Evolutionary conservation across 2,329 filamentous ascomycete genomes (phyloP), one percentile per base, ranked within the genome.

Genomic region (Fusarium fujikuroi): DNA sequence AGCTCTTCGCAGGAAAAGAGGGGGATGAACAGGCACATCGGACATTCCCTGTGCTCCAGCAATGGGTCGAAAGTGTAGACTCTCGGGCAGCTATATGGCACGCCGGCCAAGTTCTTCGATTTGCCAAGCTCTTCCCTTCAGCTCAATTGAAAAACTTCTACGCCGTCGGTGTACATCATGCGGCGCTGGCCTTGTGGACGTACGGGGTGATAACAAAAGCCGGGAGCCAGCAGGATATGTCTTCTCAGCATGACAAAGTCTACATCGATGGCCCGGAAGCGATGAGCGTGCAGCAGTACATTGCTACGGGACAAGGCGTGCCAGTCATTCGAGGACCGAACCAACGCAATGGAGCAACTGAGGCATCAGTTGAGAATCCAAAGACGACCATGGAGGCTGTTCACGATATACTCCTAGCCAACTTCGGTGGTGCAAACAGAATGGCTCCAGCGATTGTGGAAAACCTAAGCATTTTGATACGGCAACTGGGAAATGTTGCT

Each of bases 151-250:
- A 89, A 47, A 90, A 92, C 70, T 93, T 93, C 78, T 88, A 90
- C 69, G 91, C 91, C 1, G 88, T 93, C 11, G 90, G 88, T 0
- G 86, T 93, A 1, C 92, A 93, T 77, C 92, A 93, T 77, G 91
- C 90, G 8, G 86, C 88, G 18, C 83, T 94, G 9, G 88, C 89
- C 1, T 83, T 94, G 44, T 94, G 92, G 92, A 88, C 88, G 0
- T 93, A 92, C 73, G 90, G 91, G 2, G 87, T 93, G 1, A 84
- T 91, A 10, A 85, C 82, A 25, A 81, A 83, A 69, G 85, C 87
- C 19, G 78, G 75, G 54, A 74, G 76, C 14, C 77, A 76, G 79
- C 72, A 82, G 73, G 78, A 77, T 70, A 57, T 78, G 18, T 63
- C 77, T 7, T 63, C 78, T 28, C 82, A 83, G n/a, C 81, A 81